Conservation (phyloP, 805 yeast species). For the Wickerhamomyces queroliae region DNA sequence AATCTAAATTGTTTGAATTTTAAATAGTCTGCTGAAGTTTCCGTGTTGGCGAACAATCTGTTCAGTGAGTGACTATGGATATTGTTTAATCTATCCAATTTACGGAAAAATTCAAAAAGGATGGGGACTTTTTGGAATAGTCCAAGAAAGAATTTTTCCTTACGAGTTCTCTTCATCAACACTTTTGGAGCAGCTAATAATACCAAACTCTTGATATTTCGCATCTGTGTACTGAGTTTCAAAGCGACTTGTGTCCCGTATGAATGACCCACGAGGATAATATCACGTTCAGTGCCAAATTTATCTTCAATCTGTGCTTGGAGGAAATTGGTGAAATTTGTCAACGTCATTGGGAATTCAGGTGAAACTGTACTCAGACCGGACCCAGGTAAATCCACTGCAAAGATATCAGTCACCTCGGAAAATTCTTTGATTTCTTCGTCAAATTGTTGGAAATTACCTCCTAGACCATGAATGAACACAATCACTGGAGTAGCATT, state of each 20-base stretch:
- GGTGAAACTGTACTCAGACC: slow-evolving; percentile 34
- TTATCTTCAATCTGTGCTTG: slow-evolving; percentile 6
- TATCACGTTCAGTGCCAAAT: slow-evolving; percentile 9
- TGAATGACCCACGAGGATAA: slow-evolving; percentile 62
- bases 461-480: slow-evolving; percentile 87
- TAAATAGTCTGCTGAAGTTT: slow-evolving; percentile 9
- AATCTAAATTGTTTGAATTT: slow-evolving; percentile 23
- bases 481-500: slow-evolving; percentile 53
- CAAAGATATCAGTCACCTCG: slow-evolving; percentile 55
- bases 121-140: slow-evolving; percentile 5
- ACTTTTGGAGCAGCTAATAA: slow-evolving; percentile 45
- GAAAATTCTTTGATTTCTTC: slow-evolving; percentile 53
- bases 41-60: slow-evolving; percentile 12
- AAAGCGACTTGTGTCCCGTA: slow-evolving; percentile 60
- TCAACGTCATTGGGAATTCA: slow-evolving; percentile 8
- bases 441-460: slow-evolving; percentile 82
- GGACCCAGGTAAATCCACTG: slow-evolving; percentile 86
- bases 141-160: slow-evolving; percentile 2
- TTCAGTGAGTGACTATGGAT: slow-evolving; percentile 14
- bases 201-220: slow-evolving; percentile 14
- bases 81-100: slow-evolving; percentile 20
- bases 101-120: slow-evolving; percentile 17
- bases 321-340: slow-evolving; percentile 13
- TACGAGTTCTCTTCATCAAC: slow-evolving; percentile 5
- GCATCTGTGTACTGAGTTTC: slow-evolving; percentile 25